phyloP scores from a whole-genome alignment of 768 basidiomycete species.

The Asterophora lycoperdoides region DNA sequence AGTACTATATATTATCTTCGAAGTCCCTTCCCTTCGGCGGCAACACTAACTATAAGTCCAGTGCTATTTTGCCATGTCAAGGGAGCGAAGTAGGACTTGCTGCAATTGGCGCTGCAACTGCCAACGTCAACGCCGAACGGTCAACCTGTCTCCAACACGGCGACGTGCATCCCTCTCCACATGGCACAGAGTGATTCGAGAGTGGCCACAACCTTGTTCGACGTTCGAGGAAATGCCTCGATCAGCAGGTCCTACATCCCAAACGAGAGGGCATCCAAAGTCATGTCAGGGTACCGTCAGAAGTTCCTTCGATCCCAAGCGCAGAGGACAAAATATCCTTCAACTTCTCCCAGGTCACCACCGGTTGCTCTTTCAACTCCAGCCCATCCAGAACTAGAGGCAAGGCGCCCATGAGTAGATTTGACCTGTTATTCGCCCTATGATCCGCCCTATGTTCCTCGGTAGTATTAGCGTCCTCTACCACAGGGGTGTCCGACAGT shows the following conservation, averaged over 20 bases:
- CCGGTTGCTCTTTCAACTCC: neutral
- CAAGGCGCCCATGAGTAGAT: slow-evolving; percentile 1
- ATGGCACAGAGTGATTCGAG: no score
- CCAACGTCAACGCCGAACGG: no score
- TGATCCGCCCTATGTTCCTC: neutral
- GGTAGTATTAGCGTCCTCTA: neutral
- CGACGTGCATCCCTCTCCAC: no score
- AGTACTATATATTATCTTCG: no score
- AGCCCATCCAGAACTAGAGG: slow-evolving; percentile 3
- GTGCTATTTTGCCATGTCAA: no score
- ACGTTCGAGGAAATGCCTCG: no score
- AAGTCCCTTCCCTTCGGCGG: no score
- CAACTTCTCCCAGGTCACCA: slow-evolving; percentile 14
- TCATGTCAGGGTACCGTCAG: neutral
- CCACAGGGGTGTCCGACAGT: neutral
- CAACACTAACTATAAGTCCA: no score
- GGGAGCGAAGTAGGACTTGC: no score
- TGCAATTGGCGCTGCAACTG: no score
- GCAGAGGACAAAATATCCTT: slow-evolving; percentile 7
- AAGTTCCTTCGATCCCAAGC: neutral
- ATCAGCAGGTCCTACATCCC: neutral
- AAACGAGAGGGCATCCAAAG: neutral
- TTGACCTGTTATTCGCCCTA: neutral
- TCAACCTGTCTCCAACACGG: no score
- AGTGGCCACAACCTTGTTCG: no score